A percentile compares a stretch with the other conserved stretches of the same genome.
Evolutionary conservation across 2,329 filamentous ascomycete species (phyloP).

Genomic region (Fusarium piperis): DNA sequence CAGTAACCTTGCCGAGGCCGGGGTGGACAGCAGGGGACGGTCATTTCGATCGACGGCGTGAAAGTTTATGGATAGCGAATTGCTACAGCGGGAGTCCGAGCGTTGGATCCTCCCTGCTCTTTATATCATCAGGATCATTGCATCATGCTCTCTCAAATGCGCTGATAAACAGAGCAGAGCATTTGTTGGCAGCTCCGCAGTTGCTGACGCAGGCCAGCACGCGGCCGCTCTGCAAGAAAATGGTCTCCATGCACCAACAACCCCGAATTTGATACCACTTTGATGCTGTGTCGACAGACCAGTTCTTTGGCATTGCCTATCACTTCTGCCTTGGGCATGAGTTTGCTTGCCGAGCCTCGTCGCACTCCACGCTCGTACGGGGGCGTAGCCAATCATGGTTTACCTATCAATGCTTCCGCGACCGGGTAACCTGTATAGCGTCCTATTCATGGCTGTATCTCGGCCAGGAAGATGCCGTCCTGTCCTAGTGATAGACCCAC

Average conservation of each 20-base stretch:
- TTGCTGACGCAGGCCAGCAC: neutral
- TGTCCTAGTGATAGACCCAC: neutral
- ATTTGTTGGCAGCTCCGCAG: constrained; percentile 12
- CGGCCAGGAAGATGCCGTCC: neutral
- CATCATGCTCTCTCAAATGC: neutral
- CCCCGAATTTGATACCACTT: neutral
- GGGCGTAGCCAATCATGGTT: neutral
- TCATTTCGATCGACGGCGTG: constrained; percentile 37
- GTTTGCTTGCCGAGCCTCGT: neutral
- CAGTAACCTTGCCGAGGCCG: constrained; percentile 34
- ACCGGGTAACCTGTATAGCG: neutral
- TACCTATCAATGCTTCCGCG: neutral
- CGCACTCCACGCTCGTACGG: neutral
- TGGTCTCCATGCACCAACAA: neutral
- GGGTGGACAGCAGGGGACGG: constrained; percentile 26
- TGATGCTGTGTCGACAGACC: neutral
- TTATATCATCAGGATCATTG: constrained; percentile 7
- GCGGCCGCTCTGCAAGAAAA: neutral
- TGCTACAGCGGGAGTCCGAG: constrained; percentile 28
- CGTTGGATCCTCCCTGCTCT: constrained; percentile 22
- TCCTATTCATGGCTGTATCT: neutral
- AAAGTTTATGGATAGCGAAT: constrained; percentile 16
- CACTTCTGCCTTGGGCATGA: neutral
- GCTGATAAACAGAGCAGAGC: neutral
- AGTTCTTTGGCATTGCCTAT: neutral